phyloP scores from a whole-genome alignment of 139 green algal genomes.

The Chlamydomonas schloesseri region DNA sequence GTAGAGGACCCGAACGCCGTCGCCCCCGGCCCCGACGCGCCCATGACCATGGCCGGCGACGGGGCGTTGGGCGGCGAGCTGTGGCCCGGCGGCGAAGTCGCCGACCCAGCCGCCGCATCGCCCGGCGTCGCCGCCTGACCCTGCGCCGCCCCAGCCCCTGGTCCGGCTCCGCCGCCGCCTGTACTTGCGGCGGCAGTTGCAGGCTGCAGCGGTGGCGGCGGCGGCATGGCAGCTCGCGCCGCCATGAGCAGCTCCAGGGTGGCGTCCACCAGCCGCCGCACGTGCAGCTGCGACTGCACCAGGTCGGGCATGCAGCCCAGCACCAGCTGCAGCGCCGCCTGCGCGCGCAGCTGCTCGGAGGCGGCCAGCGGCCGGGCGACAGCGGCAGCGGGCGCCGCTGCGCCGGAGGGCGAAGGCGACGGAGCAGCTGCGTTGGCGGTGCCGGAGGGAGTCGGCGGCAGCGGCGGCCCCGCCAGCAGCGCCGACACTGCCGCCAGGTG shows the following conservation, averaged over 20 bases:
- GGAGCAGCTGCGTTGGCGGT: not conserved
- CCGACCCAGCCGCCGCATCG: not conserved
- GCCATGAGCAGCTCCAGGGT: conserved; percentile 2
- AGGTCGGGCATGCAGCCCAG: conserved; percentile 15
- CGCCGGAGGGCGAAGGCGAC: not conserved
- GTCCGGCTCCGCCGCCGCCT: not conserved
- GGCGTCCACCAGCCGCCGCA: conserved; percentile 9
- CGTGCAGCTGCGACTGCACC: conserved; percentile 29
- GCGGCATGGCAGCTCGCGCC: not conserved
- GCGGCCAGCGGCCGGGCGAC: not conserved
- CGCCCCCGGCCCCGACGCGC: not conserved
- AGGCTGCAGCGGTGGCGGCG: no score
- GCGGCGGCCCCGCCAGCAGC: not conserved
- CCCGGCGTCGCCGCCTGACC: not conserved
- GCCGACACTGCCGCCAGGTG: not conserved
- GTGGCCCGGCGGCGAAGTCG: not conserved
- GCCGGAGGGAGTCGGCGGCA: not conserved
- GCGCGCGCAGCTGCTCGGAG: conserved; percentile 5
- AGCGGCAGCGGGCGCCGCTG: not conserved
- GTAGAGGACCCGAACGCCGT: not conserved
- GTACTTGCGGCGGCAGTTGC: not conserved
- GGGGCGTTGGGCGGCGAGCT: not conserved
- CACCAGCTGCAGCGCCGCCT: conserved; percentile 28
- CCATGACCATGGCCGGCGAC: not conserved
- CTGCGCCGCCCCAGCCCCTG: no score